Conservation (phyloP, 306 rosid species). For the Quercus rubra region DNA sequence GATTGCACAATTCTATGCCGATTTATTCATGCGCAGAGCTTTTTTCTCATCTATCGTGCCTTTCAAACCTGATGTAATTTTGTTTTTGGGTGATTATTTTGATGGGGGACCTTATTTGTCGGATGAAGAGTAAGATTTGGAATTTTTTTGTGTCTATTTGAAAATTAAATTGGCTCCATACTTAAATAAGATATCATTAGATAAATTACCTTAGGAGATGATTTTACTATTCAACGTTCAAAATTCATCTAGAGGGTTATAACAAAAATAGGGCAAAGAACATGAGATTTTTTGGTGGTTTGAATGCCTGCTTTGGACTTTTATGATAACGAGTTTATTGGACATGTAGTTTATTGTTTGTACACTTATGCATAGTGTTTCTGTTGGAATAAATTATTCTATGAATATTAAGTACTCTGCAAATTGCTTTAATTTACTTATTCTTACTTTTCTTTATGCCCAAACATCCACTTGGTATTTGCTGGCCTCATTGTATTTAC, state of each 20-base stretch:
- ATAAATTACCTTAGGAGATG: background rate
- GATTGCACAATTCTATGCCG: slow-evolving; percentile 70
- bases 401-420: background rate
- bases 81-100: slow-evolving; percentile 80
- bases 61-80: slow-evolving; percentile 63
- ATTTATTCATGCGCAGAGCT: slow-evolving; percentile 78
- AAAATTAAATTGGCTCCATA: background rate
- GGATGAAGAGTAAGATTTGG: slow-evolving; percentile 66
- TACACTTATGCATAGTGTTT: background rate
- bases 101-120: slow-evolving; percentile 76
- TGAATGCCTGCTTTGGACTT: background rate
- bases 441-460: background rate
- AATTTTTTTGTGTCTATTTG: slow-evolving; percentile 5
- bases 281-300: background rate
- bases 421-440: slow-evolving; percentile 14
- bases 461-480: background rate
- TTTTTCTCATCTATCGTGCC: slow-evolving; percentile 62
- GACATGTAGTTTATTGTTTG: background rate
- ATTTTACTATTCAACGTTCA: slow-evolving; percentile 7
- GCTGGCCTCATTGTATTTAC: background rate
- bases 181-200: slow-evolving; percentile 1
- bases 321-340: background rate
- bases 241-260: background rate
- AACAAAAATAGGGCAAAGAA: background rate
- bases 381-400: slow-evolving; percentile 1